phyloP scores from a whole-genome alignment of 441 rosid species.

The Dalechampia spathulata region DNA sequence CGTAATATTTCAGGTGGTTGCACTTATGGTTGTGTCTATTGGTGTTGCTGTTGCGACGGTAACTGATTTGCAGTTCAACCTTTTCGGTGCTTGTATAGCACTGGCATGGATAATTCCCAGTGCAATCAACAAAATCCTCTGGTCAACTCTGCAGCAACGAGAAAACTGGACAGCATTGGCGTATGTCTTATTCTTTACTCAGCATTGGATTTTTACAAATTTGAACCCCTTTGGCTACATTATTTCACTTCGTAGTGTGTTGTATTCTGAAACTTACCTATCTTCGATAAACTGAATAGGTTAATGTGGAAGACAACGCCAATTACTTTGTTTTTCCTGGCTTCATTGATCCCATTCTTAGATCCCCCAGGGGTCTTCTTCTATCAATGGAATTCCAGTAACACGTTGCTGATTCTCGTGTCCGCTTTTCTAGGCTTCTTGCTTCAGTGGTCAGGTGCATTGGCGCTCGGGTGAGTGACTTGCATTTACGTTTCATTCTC shows the following conservation, averaged over 20 bases:
- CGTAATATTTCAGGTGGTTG: slow-evolving; percentile 50
- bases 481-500: neutral
- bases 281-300: slow-evolving; percentile 31
- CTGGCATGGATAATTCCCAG: slow-evolving; percentile 90
- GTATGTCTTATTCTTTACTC: slow-evolving; percentile 33
- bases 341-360: slow-evolving; percentile 64
- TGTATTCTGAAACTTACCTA: slow-evolving; percentile 3
- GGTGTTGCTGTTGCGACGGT: slow-evolving; percentile 94
- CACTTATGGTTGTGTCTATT: slow-evolving; percentile 66
- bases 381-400: slow-evolving; percentile 55
- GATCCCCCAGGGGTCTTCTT: slow-evolving; percentile 80
- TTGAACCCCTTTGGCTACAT: neutral
- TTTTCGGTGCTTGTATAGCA: slow-evolving; percentile 81
- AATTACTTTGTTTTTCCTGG: slow-evolving; percentile 66
- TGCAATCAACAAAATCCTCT: slow-evolving; percentile 79
- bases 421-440: slow-evolving; percentile 86
- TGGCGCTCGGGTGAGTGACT: slow-evolving; percentile 74
- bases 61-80: slow-evolving; percentile 74
- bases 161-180: slow-evolving; percentile 91
- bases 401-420: slow-evolving; percentile 45
- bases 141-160: slow-evolving; percentile 81
- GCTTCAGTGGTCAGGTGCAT: slow-evolving; percentile 95
- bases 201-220: neutral
- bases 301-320: slow-evolving; percentile 98
- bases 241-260: neutral